Percentiles rank a stretch among this genome's conserved stretches.
Conservation (phyloP, 106 monocot species). For the Dioscorea dumetorum region DNA sequence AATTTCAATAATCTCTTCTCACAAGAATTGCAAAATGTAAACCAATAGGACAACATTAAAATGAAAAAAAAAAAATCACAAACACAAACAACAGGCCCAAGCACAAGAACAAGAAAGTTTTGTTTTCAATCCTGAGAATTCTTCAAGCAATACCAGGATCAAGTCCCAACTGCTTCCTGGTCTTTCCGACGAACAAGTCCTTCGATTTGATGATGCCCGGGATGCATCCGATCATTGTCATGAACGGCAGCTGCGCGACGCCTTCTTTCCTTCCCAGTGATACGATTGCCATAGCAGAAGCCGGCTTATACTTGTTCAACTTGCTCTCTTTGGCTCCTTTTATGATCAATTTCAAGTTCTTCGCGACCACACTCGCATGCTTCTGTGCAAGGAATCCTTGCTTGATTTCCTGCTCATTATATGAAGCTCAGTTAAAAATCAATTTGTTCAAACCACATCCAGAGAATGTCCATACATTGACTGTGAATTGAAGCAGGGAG, state of each 20-base stretch:
- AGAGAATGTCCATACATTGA: too few relatives aligned
- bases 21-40: too few relatives aligned
- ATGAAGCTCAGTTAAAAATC: too few relatives aligned
- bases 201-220: constrained; percentile 27
- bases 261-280: constrained; percentile 27
- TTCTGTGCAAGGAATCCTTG: constrained; percentile 22
- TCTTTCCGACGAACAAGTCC: constrained; percentile 24
- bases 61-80: too few relatives aligned
- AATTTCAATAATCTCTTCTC: too few relatives aligned
- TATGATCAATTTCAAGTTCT: constrained; percentile 30
- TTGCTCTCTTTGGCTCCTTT: constrained; percentile 22
- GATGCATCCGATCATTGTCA: constrained; percentile 14
- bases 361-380: constrained; percentile 19
- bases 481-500: too few relatives aligned
- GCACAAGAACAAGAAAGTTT: too few relatives aligned
- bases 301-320: constrained; percentile 21
- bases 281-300: constrained; percentile 4
- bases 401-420: constrained; percentile 23
- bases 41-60: too few relatives aligned
- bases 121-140: too few relatives aligned
- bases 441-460: too few relatives aligned
- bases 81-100: too few relatives aligned
- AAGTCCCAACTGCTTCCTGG: constrained; percentile 23
- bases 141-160: not conserved
- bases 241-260: constrained; percentile 19